Conservation (phyloP, 257 asterid genomes). For the Rhazya stricta region DNA sequence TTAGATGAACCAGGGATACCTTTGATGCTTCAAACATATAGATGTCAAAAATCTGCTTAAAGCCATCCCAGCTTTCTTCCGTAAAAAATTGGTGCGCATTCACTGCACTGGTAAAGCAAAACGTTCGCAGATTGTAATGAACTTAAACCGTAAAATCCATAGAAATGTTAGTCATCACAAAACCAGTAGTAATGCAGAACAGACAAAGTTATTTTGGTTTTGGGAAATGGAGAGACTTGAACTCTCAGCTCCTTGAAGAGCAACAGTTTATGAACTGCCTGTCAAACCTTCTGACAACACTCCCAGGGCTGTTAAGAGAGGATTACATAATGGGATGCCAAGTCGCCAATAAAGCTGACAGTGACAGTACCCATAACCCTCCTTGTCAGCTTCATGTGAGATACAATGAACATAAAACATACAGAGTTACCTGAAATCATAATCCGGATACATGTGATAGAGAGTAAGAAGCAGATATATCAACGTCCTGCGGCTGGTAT, state of each 20-base stretch:
- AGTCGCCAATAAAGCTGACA: conserved; percentile 97
- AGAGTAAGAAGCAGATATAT: conserved; percentile 89
- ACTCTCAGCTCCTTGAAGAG: conserved; percentile 99
- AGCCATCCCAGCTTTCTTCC: conserved; percentile 93
- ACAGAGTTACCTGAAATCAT: conserved; percentile 93
- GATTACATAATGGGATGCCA: conserved; percentile 94
- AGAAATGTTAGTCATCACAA: conserved; percentile 15
- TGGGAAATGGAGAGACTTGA: conserved; percentile 99
- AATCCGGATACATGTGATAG: conserved; percentile 90
- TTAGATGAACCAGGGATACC: conserved; percentile 43
- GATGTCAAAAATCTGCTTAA: conserved; percentile 85
- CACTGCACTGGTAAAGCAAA: conserved; percentile 83
- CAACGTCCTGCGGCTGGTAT: conserved; percentile 84
- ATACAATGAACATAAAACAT: conserved; percentile 18
- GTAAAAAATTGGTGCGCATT: conserved; percentile 85
- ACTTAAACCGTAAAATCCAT: conserved; percentile 8
- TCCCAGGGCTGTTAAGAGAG: conserved; percentile 68
- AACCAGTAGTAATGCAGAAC: conserved; percentile 17
- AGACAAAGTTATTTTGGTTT: conserved; percentile 29
- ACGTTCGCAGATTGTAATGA: conserved; percentile 44
- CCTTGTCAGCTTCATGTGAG: conserved; percentile 28
- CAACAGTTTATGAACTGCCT: conserved; percentile 95
- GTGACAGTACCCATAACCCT: conserved; percentile 98
- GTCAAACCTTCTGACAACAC: conserved; percentile 99
- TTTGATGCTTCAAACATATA: conserved; percentile 92